phyloP scores from a whole-genome alignment of 208 protist species.

The Leishmania gerbilli region DNA sequence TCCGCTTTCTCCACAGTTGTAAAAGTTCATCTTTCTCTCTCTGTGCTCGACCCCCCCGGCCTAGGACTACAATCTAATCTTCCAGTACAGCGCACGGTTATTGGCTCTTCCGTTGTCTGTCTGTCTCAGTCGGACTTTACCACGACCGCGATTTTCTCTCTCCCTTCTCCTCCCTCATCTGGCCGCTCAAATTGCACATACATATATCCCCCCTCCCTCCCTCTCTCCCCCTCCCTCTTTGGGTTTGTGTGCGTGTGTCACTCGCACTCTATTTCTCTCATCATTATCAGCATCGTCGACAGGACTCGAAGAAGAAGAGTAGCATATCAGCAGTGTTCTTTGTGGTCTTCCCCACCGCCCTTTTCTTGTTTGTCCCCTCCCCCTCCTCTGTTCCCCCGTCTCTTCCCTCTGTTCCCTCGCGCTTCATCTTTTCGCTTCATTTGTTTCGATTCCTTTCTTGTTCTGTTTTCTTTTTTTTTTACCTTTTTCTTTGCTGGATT shows the following conservation, averaged over 20 bases:
- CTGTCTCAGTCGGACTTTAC: neutral
- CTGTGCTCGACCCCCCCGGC: neutral
- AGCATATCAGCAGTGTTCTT: neutral
- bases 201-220: neutral
- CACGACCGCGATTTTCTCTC: neutral
- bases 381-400: neutral
- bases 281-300: neutral
- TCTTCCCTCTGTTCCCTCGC: neutral
- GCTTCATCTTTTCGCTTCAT: neutral
- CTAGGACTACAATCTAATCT: constrained; percentile 2
- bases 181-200: neutral
- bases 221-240: neutral
- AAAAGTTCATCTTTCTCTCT: neutral
- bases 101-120: neutral
- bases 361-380: neutral
- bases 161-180: neutral
- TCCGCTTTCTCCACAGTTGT: neutral
- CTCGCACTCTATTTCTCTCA: neutral
- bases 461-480: neutral
- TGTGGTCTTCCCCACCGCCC: neutral
- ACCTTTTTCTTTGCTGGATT: neutral
- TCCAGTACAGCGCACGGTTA: neutral
- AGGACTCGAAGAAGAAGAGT: neutral
- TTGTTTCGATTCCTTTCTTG: neutral
- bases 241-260: neutral